Percentiles rank a stretch among this genome's conserved stretches.
Evolutionary conservation across 2,329 filamentous ascomycete species (phyloP).

Genomic region (Ophiostoma montium): DNA sequence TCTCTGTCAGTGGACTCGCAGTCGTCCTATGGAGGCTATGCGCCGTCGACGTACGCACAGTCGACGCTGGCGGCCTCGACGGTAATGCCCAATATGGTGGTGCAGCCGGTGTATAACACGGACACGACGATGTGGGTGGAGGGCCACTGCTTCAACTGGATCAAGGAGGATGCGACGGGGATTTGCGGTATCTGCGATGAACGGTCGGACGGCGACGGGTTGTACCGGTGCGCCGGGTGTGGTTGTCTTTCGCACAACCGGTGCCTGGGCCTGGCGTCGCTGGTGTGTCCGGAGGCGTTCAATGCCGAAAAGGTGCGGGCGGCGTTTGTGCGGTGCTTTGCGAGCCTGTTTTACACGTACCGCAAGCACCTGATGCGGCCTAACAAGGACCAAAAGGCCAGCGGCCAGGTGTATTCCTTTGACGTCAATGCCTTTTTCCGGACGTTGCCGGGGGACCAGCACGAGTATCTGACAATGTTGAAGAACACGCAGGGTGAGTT

Average conservation of each 20-base stretch:
- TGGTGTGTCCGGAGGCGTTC: conserved; percentile 51
- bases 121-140: conserved; percentile 74
- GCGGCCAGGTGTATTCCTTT: conserved; percentile 47
- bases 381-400: conserved; percentile 44
- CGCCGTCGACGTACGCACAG: conserved; percentile 70
- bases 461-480: conserved; percentile 50
- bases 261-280: conserved; percentile 46
- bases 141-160: conserved; percentile 65
- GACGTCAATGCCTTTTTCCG: conserved; percentile 52
- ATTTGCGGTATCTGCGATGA: conserved; percentile 66
- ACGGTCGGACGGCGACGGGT: conserved; percentile 53
- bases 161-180: conserved; percentile 41
- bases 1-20: conserved; percentile 47
- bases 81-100: conserved; percentile 71
- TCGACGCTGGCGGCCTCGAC: conserved; percentile 78
- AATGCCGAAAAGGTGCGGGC: conserved; percentile 47
- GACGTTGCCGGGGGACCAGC: conserved; percentile 50
- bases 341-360: conserved; percentile 53
- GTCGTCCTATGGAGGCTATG: conserved; percentile 61
- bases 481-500: conserved; percentile 50
- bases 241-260: conserved; percentile 40
- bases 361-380: conserved; percentile 48
- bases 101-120: conserved; percentile 65
- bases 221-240: conserved; percentile 61
- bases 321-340: conserved; percentile 49